Evolutionary conservation across 305 asterid species (phyloP).

Genomic region (Fraxinus baroniana): DNA sequence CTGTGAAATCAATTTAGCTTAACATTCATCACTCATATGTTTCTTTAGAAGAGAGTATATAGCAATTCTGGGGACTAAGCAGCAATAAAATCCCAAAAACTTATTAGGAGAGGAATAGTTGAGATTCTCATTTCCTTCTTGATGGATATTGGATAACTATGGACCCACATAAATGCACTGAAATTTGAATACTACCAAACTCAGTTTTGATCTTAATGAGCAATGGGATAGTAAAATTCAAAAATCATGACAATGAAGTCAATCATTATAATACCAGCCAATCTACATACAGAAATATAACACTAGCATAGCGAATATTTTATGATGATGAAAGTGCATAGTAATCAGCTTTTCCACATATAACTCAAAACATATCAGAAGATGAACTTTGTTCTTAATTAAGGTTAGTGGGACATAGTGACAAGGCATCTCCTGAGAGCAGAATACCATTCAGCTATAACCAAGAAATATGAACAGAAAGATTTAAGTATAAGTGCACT

Average conservation of each 20-base stretch:
- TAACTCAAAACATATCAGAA: not conserved
- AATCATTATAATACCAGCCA: not conserved
- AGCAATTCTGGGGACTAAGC: not conserved
- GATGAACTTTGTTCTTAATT: not conserved
- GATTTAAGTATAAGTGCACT: not conserved
- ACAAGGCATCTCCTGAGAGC: not conserved
- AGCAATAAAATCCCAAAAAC: not conserved
- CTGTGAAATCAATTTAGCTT: slow-evolving; percentile 10
- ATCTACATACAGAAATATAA: not conserved
- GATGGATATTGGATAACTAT: not conserved
- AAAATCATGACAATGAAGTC: not conserved
- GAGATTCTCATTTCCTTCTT: not conserved
- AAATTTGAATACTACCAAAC: not conserved
- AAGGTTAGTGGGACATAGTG: not conserved
- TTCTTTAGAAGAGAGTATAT: not conserved
- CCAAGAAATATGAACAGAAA: not conserved
- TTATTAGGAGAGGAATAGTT: not conserved
- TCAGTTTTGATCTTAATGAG: not conserved
- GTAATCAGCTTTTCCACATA: not conserved
- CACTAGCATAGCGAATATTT: not conserved
- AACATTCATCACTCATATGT: slow-evolving; percentile 6
- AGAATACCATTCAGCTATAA: not conserved
- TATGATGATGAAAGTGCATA: not conserved
- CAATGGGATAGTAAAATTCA: not conserved
- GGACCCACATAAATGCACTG: not conserved